Conservation (phyloP, 139 green algal species). For the Parachlorella kessleri region DNA sequence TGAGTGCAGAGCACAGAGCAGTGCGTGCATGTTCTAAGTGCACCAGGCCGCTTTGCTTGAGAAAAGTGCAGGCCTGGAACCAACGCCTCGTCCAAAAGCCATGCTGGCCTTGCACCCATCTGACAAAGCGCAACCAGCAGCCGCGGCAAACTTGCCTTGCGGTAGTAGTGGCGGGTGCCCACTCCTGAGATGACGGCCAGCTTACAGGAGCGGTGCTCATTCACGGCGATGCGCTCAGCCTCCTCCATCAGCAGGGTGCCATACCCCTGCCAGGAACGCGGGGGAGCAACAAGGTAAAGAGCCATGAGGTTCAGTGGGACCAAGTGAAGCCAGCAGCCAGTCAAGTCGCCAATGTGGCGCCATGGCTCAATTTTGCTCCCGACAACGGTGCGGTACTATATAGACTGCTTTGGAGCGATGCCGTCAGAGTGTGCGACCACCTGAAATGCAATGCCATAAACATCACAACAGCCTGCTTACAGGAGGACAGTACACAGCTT, state of each 20-base stretch:
- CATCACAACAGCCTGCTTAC: too few species aligned
- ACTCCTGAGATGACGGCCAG: slow-evolving; percentile 98
- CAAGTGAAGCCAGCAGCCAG: too few species aligned
- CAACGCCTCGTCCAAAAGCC: neutral
- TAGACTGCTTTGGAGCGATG: too few species aligned
- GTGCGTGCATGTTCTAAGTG: neutral
- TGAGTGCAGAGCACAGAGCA: neutral
- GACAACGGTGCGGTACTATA: too few species aligned
- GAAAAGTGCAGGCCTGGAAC: neutral
- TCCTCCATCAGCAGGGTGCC: slow-evolving; percentile 93
- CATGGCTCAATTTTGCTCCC: too few species aligned
- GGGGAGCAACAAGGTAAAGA: too few species aligned
- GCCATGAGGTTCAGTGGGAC: too few species aligned
- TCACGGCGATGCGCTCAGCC: slow-evolving; percentile 88
- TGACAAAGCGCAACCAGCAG: slow-evolving; percentile 55
- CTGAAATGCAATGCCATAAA: too few species aligned
- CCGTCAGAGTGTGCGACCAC: too few species aligned
- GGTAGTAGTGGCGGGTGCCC: slow-evolving; percentile 98
- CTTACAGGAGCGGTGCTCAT: slow-evolving; percentile 88
- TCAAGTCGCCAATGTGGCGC: too few species aligned
- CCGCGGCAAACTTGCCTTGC: slow-evolving; percentile 52
- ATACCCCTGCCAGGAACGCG: slow-evolving; percentile 86
- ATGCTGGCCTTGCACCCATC: neutral
- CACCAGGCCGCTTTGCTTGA: neutral
- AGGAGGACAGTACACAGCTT: too few species aligned